Evolutionary conservation across 73 alveolate genomes (phyloP).

Genomic region (Tetrahymena malaccensis): DNA sequence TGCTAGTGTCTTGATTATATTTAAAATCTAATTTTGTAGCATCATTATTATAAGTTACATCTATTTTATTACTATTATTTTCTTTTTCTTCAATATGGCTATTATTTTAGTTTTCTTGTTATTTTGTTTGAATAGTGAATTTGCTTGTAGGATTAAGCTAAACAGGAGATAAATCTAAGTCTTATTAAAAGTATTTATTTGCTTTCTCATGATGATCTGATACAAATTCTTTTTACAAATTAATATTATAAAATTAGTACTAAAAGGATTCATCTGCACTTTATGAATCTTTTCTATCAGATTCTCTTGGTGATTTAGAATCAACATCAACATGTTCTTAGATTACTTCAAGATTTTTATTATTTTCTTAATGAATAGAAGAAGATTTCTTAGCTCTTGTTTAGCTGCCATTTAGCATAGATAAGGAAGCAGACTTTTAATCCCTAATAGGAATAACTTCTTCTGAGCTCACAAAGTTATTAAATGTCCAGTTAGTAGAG

Average conservation of each 20-base stretch:
- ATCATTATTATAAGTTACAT: neutral
- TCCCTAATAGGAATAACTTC: neutral
- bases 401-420: neutral
- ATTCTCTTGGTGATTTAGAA: neutral
- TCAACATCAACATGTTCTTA: neutral
- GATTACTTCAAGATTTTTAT: neutral
- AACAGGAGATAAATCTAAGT: neutral
- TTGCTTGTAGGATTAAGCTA: neutral
- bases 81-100: neutral
- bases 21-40: neutral
- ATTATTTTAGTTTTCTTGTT: neutral
- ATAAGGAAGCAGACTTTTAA: neutral
- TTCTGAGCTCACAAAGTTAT: neutral
- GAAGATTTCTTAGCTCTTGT: neutral
- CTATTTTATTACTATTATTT: neutral
- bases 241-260: neutral
- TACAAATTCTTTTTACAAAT: neutral
- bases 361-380: neutral
- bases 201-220: neutral
- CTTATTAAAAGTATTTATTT: neutral
- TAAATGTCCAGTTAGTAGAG: neutral
- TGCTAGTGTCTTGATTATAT: neutral
- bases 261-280: neutral
- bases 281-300: neutral
- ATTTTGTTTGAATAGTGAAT: neutral